Evolutionary conservation across 1,284 basidiomycete genomes (phyloP).

Genomic region (Ceratobasidium sp.): DNA sequence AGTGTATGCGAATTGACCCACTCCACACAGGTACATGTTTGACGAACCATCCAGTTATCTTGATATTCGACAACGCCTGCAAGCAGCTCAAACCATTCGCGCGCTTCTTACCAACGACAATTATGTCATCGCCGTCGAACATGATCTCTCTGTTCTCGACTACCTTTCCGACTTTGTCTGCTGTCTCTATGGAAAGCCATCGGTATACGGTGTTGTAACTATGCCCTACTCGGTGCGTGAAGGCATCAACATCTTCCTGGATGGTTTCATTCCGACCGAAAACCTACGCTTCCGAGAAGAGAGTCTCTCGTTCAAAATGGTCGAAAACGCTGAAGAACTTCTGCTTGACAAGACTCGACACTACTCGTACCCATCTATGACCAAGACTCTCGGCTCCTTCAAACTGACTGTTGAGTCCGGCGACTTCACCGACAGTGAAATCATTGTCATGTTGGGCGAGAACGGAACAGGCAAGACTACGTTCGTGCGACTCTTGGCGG

Average conservation of each 20-base stretch:
- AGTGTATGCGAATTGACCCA: slow-evolving; percentile 33
- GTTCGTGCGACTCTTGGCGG: slow-evolving; percentile 91
- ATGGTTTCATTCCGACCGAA: slow-evolving; percentile 98
- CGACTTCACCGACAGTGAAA: slow-evolving; percentile 94
- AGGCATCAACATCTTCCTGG: slow-evolving; percentile 98
- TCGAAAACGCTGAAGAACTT: slow-evolving; percentile 91
- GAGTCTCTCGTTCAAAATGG: slow-evolving; percentile 94
- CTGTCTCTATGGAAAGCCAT: slow-evolving; percentile 95
- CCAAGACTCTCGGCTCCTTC: slow-evolving; percentile 92
- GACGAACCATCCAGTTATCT: slow-evolving; percentile 98
- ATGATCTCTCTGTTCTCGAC: slow-evolving; percentile 96
- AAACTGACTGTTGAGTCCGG: slow-evolving; percentile 90
- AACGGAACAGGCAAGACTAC: slow-evolving; percentile 99
- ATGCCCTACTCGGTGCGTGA: slow-evolving; percentile 97
- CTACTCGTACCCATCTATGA: slow-evolving; percentile 93
- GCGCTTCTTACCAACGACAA: slow-evolving; percentile 79
- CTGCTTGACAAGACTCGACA: slow-evolving; percentile 83
- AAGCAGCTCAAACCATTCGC: slow-evolving; percentile 96
- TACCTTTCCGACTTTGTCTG: slow-evolving; percentile 98
- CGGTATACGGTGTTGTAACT: slow-evolving; percentile 96
- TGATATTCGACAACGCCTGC: slow-evolving; percentile 92
- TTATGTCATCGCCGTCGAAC: slow-evolving; percentile 96
- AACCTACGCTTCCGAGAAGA: slow-evolving; percentile 97
- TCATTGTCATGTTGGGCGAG: slow-evolving; percentile 97
- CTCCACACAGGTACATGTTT: slow-evolving; percentile 84